Percentiles rank a stretch among this genome's conserved stretches.
Conservation (phyloP, 768 basidiomycete species). For the Leccinum truebloodii region DNA sequence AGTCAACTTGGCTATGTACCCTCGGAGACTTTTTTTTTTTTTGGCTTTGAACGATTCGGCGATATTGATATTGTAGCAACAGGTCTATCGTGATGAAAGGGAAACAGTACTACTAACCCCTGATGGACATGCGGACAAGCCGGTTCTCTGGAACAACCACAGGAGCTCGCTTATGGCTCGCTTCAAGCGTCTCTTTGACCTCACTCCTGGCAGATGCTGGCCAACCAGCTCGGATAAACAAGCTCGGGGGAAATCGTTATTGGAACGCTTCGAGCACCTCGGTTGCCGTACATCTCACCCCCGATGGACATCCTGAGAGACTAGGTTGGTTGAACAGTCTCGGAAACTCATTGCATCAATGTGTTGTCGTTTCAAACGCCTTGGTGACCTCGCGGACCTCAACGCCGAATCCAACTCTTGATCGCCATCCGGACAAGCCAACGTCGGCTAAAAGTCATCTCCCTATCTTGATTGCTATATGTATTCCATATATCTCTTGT, state of each 20-base stretch:
- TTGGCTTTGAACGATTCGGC: neutral
- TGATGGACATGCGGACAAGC: neutral
- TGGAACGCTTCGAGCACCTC: neutral
- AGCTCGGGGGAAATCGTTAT: neutral
- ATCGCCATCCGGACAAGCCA: no score
- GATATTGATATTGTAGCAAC: neutral
- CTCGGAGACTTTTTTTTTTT: neutral
- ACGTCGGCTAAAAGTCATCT: no score
- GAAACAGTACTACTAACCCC: neutral
- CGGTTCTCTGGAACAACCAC: neutral
- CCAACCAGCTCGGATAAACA: neutral
- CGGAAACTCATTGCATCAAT: neutral
- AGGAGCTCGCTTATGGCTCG: neutral
- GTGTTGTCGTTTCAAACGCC: neutral
- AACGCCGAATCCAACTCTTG: neutral
- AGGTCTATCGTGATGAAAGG: neutral
- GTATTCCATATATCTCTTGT: neutral
- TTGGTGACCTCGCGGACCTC: neutral
- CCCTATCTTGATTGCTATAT: neutral
- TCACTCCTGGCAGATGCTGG: neutral
- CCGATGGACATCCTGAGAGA: neutral
- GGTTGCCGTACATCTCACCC: neutral
- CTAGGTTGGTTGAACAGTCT: neutral
- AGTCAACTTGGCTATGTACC: neutral
- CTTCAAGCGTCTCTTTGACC: neutral